phyloP scores from a whole-genome alignment of 2,329 filamentous ascomycete genomes.

The Pseudogymnoascus sp. region DNA sequence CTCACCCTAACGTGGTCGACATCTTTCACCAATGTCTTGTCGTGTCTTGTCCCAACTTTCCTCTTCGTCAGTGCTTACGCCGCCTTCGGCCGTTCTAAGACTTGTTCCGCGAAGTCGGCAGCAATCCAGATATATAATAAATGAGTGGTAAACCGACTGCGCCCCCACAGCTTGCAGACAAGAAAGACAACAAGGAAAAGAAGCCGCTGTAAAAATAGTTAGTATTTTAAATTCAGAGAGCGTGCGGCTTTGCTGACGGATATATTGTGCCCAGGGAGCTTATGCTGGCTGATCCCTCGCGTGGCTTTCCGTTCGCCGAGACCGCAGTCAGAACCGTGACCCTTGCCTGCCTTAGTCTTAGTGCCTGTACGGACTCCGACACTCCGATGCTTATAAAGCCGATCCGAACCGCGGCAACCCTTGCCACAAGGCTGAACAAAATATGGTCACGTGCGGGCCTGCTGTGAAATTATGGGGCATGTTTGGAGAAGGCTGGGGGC shows the following conservation, averaged over 20 bases:
- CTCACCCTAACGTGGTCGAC: constrained; percentile 47
- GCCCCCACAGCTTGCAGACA: background rate
- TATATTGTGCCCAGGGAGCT: constrained; percentile 4
- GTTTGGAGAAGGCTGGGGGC: constrained; percentile 2
- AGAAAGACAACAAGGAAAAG: constrained; percentile 9
- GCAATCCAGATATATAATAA: background rate
- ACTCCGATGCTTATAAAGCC: background rate
- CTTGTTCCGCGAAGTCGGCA: background rate
- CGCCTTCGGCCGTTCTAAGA: background rate
- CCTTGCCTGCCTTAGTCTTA: constrained; percentile 1
- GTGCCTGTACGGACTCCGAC: background rate
- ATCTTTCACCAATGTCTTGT: constrained; percentile 29
- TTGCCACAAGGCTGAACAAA: constrained; percentile 4
- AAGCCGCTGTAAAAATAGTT: background rate
- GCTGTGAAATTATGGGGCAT: background rate
- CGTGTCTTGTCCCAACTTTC: background rate
- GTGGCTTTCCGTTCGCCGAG: background rate
- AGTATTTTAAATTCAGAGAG: background rate
- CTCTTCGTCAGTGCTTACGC: background rate
- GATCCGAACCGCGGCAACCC: constrained; percentile 3
- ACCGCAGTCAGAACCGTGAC: constrained; percentile 8
- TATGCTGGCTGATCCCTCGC: background rate
- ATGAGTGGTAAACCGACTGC: background rate
- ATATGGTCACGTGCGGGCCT: background rate
- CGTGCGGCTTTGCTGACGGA: constrained; percentile 4